Evolutionary conservation across 2,329 filamentous ascomycete genomes (phyloP), one percentile per base, ranked within the genome.

Genomic region (Epichloe coenophiala): DNA sequence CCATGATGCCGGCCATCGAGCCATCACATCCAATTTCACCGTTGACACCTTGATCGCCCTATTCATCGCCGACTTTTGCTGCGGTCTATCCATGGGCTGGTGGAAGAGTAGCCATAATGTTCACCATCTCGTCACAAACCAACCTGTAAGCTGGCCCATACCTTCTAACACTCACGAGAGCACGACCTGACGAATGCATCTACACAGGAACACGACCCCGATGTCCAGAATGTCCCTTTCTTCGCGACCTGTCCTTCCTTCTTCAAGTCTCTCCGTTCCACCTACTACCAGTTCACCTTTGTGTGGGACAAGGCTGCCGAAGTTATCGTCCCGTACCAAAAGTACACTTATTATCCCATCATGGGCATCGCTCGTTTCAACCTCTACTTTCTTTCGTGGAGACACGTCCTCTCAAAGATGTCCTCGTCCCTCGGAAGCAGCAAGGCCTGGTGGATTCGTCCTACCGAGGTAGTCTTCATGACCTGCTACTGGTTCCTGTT

Each of bases 321-420:
- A 55, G 63, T 81, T 53, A 60, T 82, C 49, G 69, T 86, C 5
- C 73, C 71, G 7, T 78, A 74, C 60, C 83, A 87, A 61, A 68
- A 77, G 49, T 84, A 78, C 65, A 77, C 80, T 0, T 87, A 86
- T 68, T 86, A 86, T 61, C 78, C 81, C 1, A 65, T 84, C 59
- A 78, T 87, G 69, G 71, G 70, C 53, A 70, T 86, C 50, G 83
- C 81, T 3, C 81, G 83, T 53, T 86, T 87, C 75, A 86, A 86
- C 61, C 74, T 87, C 2, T 86, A 86, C 64, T 65, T 80, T 17
- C 72, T 86, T 11, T 82, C 79, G 4, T 84, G 80, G 80, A 66
- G 75, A 15, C 81, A 84, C 61, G 74, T 86, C 9, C 64, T 85
- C 33, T 73, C 74, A 5, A 68, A 69, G 38, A 70, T 71, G 60